Evolutionary conservation across 2,329 filamentous ascomycete genomes (phyloP).

Genomic region (Botrytis porri): DNA sequence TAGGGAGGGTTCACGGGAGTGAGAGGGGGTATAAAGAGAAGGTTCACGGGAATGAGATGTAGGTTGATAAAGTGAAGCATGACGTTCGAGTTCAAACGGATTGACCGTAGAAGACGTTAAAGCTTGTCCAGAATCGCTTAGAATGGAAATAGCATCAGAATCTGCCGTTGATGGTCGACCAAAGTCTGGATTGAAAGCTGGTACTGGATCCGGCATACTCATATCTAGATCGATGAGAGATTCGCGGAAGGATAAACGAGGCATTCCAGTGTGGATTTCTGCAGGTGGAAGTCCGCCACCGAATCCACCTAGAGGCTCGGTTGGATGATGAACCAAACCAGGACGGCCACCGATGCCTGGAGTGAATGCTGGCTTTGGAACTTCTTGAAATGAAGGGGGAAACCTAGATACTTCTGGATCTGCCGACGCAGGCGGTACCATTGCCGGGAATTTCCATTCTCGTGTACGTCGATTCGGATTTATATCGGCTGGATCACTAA

Average conservation of each 20-base stretch:
- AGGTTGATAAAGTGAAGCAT: constrained; percentile 53
- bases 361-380: constrained; percentile 30
- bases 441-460: constrained; percentile 59
- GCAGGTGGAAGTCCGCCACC: constrained; percentile 25
- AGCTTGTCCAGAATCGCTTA: constrained; percentile 53
- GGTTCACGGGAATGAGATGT: constrained; percentile 46
- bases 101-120: constrained; percentile 53
- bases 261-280: constrained; percentile 19
- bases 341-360: constrained; percentile 43
- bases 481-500: constrained; percentile 57
- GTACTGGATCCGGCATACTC: constrained; percentile 47
- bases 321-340: constrained; percentile 49
- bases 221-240: constrained; percentile 54
- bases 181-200: constrained; percentile 21
- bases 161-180: constrained; percentile 35
- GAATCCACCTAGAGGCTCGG: constrained; percentile 46
- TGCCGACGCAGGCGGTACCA: constrained; percentile 51
- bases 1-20: constrained; percentile 61
- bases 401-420: constrained; percentile 54
- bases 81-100: constrained; percentile 63
- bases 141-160: constrained; percentile 45
- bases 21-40: constrained; percentile 48
- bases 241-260: constrained; percentile 32
- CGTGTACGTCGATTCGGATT: constrained; percentile 51
- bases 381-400: constrained; percentile 42